Conservation (phyloP, 257 asterid species). For the Solanum phureja region DNA sequence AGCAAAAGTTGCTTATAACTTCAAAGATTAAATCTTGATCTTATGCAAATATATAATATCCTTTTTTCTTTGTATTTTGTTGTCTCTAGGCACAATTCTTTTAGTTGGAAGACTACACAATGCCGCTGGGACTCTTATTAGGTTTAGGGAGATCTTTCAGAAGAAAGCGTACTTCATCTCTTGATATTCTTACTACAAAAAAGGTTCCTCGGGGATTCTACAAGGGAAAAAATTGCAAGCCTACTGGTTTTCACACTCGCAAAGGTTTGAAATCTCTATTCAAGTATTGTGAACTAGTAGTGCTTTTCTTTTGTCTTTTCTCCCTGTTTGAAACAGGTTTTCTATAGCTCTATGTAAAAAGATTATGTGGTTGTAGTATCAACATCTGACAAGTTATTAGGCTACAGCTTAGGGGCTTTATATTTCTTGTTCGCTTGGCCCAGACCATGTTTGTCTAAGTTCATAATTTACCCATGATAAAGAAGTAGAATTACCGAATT, state of each 20-base stretch:
- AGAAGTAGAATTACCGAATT: neutral
- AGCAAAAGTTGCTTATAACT: neutral
- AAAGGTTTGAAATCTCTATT: slow-evolving; percentile 38
- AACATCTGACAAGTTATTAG: neutral
- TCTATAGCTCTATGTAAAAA: neutral
- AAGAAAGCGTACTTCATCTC: slow-evolving; percentile 70
- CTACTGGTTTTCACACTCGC: slow-evolving; percentile 93
- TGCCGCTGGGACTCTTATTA: slow-evolving; percentile 65
- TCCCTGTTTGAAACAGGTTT: neutral
- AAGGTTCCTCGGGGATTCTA: slow-evolving; percentile 50
- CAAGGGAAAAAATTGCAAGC: slow-evolving; percentile 88
- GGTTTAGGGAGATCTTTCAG: slow-evolving; percentile 67
- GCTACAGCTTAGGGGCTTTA: neutral
- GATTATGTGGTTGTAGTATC: neutral
- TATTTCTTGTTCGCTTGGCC: neutral
- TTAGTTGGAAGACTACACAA: neutral
- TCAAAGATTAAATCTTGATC: neutral
- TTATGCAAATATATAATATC: neutral
- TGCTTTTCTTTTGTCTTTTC: neutral
- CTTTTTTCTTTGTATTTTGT: neutral
- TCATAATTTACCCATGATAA: neutral
- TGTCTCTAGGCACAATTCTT: neutral
- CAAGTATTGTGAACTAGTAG: neutral
- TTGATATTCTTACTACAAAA: slow-evolving; percentile 70
- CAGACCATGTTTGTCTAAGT: neutral